Evolutionary conservation across 2,329 filamentous ascomycete genomes (phyloP), one percentile per base, ranked within the genome.

Genomic region (Alternaria incomplexa): DNA sequence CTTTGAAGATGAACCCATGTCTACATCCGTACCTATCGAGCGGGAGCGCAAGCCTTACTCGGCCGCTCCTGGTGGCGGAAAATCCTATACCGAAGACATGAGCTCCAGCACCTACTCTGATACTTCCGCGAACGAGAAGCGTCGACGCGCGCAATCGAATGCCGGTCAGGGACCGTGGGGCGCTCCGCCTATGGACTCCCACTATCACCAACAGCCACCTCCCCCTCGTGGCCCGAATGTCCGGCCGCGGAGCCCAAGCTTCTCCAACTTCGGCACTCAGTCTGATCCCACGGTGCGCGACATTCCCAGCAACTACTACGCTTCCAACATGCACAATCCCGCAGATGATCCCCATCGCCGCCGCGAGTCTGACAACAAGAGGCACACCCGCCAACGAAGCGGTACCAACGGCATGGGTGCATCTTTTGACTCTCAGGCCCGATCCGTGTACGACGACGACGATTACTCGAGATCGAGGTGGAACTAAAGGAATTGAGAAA

Each of bases 1-100:
- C 7, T 68, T 69, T 3, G 77, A 79, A 3, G 74, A 81, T 13
- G 76, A 77, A 6, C 48, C 61, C 2, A 70, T 74, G 2, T 75
- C 80, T 1, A 77, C 83, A 0, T 73, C 82, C 0, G 81, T 84
- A 1, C 86, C 87, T 1, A 86, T 91, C 50, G 89, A 91, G 72
- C 86, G 89, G 6, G 87, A 91, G 70, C 82, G 89, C 40, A 87
- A 91, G 63, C 89, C 89, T 0, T 91, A 91, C 70, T 81, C 80
- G 25, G 86, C 85, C 1, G 85, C 86, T 23, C 87, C 88, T 15
- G 88, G 88, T 10, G 82, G 79, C 25, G 89, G 88, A 8, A 90
- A 89, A 73, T 75, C 82, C 4, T 86, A 89, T 62, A 82, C 84
- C 1, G 75, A 79, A 23, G 68, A 72, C 6, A 67, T 64, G 36